Evolutionary conservation across 495 filamentous ascomycete genomes (phyloP).

Genomic region (Aspergillus wentii): DNA sequence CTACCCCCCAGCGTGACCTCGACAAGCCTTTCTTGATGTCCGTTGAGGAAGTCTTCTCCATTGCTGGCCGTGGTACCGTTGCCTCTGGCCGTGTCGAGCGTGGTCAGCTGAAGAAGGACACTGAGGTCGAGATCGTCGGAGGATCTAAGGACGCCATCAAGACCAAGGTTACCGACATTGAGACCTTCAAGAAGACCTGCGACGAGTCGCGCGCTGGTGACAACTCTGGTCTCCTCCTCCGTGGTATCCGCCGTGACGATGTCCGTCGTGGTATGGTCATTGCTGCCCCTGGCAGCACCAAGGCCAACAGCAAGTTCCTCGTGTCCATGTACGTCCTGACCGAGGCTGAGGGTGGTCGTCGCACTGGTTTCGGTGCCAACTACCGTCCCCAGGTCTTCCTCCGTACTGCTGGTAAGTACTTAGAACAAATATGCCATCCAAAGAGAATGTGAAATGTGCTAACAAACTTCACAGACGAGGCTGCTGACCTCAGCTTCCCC

Average conservation of each 20-base stretch:
- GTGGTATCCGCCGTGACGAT: conserved; percentile 92
- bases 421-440: background rate
- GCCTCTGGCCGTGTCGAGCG: conserved; percentile 96
- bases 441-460: conserved; percentile 1
- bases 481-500: conserved; percentile 75
- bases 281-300: conserved; percentile 68
- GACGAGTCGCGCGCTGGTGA: conserved; percentile 91
- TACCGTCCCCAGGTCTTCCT: conserved; percentile 95
- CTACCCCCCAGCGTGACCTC: conserved; percentile 80
- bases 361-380: conserved; percentile 88
- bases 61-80: conserved; percentile 94
- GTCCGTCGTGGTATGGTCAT: conserved; percentile 91
- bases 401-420: conserved; percentile 70
- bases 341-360: conserved; percentile 95
- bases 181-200: conserved; percentile 99
- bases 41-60: conserved; percentile 98
- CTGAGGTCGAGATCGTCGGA: conserved; percentile 89
- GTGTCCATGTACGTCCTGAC: conserved; percentile 92
- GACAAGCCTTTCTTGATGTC: conserved; percentile 99
- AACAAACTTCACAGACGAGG: conserved; percentile 55
- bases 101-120: conserved; percentile 84
- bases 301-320: conserved; percentile 84
- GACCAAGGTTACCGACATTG: conserved; percentile 98
- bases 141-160: conserved; percentile 71
- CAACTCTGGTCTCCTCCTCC: conserved; percentile 96